Conservation (phyloP, 805 yeast genomes). For the Wickerhamiella hasegawae region DNA sequence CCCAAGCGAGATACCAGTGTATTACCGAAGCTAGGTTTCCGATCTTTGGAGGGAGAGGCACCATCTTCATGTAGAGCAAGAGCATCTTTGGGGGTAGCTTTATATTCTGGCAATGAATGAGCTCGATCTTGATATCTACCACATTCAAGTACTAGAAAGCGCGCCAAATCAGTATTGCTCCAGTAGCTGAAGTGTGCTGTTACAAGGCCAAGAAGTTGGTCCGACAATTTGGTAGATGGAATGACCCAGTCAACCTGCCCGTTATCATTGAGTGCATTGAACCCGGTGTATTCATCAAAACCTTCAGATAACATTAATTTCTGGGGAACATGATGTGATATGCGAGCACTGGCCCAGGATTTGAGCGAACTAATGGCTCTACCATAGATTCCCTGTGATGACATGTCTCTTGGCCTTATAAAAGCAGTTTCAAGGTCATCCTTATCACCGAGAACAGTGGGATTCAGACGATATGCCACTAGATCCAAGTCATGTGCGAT, state of each 20-base stretch:
- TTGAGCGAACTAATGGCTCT: background rate
- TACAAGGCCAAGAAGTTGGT: conserved; percentile 64
- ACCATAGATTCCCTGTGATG: background rate
- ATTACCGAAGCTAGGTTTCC: too few relatives aligned
- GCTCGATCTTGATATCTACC: conserved; percentile 18
- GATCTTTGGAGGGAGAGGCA: too few relatives aligned
- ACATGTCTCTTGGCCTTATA: background rate
- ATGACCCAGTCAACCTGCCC: conserved; percentile 78
- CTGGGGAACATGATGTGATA: too few relatives aligned
- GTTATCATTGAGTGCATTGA: conserved; percentile 38
- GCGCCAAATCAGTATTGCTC: conserved; percentile 73
- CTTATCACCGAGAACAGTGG: conserved; percentile 19
- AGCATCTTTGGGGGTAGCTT: too few relatives aligned
- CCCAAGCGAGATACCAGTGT: too few relatives aligned
- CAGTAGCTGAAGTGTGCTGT: conserved; percentile 86
- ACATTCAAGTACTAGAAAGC: conserved; percentile 28
- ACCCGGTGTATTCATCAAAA: too few relatives aligned
- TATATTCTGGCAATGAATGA: conserved; percentile 13
- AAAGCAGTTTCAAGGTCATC: background rate
- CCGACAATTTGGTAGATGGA: conserved; percentile 47
- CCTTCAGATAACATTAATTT: too few relatives aligned
- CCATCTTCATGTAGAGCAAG: too few relatives aligned
- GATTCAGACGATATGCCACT: conserved; percentile 76
- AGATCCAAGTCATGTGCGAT: conserved; percentile 85
- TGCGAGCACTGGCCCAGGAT: too few relatives aligned